A percentile compares a stretch with the other conserved stretches of the same genome.
These are phyloP conservation scores for Lactarius sp. DNA, from an alignment of 768 basidiomycete genomes.

Conservation along the genomic window DNA sequence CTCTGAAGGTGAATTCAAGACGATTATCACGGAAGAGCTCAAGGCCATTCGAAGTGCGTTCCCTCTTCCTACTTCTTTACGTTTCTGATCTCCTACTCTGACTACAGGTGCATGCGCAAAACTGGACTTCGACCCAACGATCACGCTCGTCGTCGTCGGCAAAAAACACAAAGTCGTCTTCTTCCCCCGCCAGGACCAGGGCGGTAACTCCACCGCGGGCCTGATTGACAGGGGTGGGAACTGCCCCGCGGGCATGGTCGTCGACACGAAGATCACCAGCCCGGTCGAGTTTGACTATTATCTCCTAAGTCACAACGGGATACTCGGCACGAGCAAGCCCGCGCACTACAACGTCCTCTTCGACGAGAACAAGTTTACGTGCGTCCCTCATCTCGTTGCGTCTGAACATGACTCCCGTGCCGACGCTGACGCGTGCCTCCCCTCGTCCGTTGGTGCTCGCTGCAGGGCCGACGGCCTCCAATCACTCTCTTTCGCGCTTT, in stretches of 20 bases:
- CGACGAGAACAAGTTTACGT: constrained; percentile 59
- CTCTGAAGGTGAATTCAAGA: constrained; percentile 48
- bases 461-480: constrained; percentile 62
- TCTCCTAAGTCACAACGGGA: constrained; percentile 67
- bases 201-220: too few species aligned
- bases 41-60: constrained; percentile 48
- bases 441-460: too few species aligned
- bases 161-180: constrained; percentile 67
- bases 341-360: constrained; percentile 51
- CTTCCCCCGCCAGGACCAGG: constrained; percentile 37
- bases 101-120: constrained; percentile 55
- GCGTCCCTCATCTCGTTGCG: constrained; percentile 22
- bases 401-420: background rate
- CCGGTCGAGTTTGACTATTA: constrained; percentile 74
- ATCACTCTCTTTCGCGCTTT: constrained; percentile 63
- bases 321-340: constrained; percentile 45
- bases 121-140: constrained; percentile 52
- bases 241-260: constrained; percentile 68
- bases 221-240: constrained; percentile 47
- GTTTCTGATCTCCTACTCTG: background rate
- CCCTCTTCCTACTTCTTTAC: background rate
- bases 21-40: constrained; percentile 49
- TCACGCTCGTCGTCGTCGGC: constrained; percentile 74
- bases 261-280: constrained; percentile 62
- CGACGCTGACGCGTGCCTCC: background rate